Conservation (phyloP, 768 basidiomycete species). For the Hygrophorus pudorinus region DNA sequence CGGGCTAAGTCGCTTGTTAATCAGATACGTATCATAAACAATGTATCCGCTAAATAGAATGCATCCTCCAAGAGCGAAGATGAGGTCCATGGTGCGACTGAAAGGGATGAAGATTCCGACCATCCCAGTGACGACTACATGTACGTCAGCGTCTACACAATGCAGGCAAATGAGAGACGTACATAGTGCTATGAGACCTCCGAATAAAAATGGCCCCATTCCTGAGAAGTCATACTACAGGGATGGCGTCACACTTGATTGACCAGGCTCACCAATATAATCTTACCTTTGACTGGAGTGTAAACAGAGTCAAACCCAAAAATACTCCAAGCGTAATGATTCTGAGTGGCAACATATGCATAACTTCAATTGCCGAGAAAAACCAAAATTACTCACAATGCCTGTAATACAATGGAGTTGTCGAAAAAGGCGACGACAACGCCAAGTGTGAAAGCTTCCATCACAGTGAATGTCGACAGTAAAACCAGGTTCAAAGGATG, state of each 20-base stretch:
- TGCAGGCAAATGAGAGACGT: constrained; percentile 14
- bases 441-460: constrained; percentile 91
- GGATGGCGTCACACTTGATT: no score
- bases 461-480: constrained; percentile 76
- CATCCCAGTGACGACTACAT: constrained; percentile 65
- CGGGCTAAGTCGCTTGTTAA: constrained; percentile 80
- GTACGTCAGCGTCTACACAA: no score
- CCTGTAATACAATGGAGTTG: constrained; percentile 71
- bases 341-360: constrained; percentile 24
- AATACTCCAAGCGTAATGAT: constrained; percentile 90
- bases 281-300: constrained; percentile 80
- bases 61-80: constrained; percentile 69
- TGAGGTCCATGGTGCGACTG: constrained; percentile 66
- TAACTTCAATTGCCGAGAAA: background rate
- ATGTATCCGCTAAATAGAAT: constrained; percentile 86
- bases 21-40: constrained; percentile 83
- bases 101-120: constrained; percentile 86
- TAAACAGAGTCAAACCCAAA: constrained; percentile 88
- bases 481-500: constrained; percentile 83
- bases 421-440: constrained; percentile 70
- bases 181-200: constrained; percentile 71
- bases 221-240: constrained; percentile 86
- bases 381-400: constrained; percentile 43
- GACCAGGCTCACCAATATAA: no score
- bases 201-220: constrained; percentile 87